Base-by-base conservation (phyloP, 2,329 filamentous ascomycete genomes). In the Fusarium sp. region DNA sequence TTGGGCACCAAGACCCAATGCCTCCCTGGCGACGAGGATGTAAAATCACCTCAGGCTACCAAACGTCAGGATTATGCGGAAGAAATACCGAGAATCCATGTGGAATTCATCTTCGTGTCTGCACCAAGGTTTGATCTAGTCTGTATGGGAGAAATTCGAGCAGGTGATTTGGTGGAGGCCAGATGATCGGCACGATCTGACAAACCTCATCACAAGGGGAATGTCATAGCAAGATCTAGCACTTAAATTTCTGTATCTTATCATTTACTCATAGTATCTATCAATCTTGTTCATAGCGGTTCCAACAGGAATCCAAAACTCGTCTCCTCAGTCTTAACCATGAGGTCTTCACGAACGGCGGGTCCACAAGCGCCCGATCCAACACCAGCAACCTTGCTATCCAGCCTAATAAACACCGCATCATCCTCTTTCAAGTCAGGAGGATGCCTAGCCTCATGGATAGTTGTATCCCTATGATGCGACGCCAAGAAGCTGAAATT, bases 371-470 rank as follows among this genome's bases (percentile, higher is more conserved):
- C 85, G 2, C 78, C 86, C 0, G 84, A 84, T 2, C 86, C 86
- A 0, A 88, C 84, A 5, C 86, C 86, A 1, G 85, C 83, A n/a
- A 87, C 85, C 68, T 79, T 79, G 3, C 80, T 81, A 70, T 86
- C 85, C n/a, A 87, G 73, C 36, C 84, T 79, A 42, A 87, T 70
- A 39, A 85, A 74, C 10, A 81, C 82, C 1, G 82, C 84, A 61
- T 86, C 83, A 73, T 87, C 84, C 68, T 85, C 84, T 6, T 82
- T 82, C 60, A 94, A 79, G 78, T 93, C 90, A 71, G 88, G 85
- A 2, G 91, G 91, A 78, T 94, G 91, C 47, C 82, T 85, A 6
- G 91, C 90, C 4, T 83, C 83, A 51, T 90, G 86, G 33, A 93
- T 80, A 54, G 85, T 87, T 39, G 81, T 78, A 30, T 85, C 83